Evolutionary conservation across 805 yeast genomes (phyloP), one percentile per base, ranked within the genome.

Genomic region (Candida krabiensis): DNA sequence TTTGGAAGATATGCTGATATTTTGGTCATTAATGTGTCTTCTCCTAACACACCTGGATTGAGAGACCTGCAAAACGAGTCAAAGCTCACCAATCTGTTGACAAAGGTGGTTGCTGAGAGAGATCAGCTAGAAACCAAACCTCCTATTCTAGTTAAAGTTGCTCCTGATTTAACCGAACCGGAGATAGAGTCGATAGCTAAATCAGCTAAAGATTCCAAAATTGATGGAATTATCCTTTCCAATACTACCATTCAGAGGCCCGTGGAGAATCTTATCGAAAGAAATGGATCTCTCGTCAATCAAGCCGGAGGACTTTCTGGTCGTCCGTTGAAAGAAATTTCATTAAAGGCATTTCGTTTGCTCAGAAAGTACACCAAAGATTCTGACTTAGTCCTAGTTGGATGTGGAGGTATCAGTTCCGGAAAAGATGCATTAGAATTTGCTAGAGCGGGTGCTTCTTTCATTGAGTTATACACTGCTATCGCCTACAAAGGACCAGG

Each of bases 31-130:
- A 91, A 91, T 55, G 96, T 91, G 11, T 88, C 96, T 1, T 85
- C 95, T 33, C 98, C 98, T 37, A 91, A 91, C 58, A 91, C 98
- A 1, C 98, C 98, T 4, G 97, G 97, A 2, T 73, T 91, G 50
- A 77, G 98, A 55, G 86, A 80, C 51, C 73, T 91, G 50, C 98
- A 91, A 67, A 77, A 68, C 40, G 95, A 86, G 50, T 71, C 70
- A 39, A 86, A 84, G 58, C 73, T 91, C 43, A 77, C 87, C 6
- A 71, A 71, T 24, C 67, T 91, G 52, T 71, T 91, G 50, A 65
- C 75, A 8, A 66, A 79, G 9, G 89, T 91, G 23, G 80, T 89
- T 9, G 60, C 64, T 1, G 89, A 85, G 58, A 77, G 97, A 58
- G 72, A 86, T 52, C 40, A 44, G 2, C 63, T 81, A 30, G 61